phyloP scores from a whole-genome alignment of 306 rosid species.

The Neltuma alba region DNA sequence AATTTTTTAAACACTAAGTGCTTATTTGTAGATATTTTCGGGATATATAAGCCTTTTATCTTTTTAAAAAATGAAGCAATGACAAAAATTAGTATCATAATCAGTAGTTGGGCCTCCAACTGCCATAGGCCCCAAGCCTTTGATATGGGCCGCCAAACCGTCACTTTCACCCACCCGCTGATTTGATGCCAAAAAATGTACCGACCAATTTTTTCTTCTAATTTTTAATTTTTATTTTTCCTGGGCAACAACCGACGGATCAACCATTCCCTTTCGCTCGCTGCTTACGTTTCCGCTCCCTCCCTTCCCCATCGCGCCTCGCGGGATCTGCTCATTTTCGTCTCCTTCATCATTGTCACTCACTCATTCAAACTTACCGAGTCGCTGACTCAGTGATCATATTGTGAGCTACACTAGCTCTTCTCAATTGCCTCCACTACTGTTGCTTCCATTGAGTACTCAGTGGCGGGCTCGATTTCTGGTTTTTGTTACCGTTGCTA shows the following conservation, averaged over 20 bases:
- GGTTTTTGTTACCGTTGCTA: background rate
- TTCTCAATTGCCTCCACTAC: background rate
- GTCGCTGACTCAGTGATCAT: constrained; percentile 15
- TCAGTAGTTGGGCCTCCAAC: constrained; percentile 36
- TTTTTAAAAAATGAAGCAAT: too few relatives aligned
- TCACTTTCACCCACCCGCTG: constrained; percentile 49
- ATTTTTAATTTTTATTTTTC: background rate
- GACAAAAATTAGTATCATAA: too few relatives aligned
- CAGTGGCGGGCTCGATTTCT: constrained; percentile 9
- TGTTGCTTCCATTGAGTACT: background rate
- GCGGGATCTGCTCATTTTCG: background rate
- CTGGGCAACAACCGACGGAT: background rate
- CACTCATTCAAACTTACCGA: constrained; percentile 9
- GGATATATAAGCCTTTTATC: too few relatives aligned
- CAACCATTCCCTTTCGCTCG: background rate
- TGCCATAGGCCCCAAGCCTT: background rate
- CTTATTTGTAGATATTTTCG: too few relatives aligned
- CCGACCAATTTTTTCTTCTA: constrained; percentile 29
- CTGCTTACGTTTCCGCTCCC: background rate
- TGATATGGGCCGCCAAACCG: constrained; percentile 22
- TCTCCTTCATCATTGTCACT: background rate
- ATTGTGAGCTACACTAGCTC: background rate
- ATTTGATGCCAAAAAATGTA: background rate
- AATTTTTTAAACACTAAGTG: too few relatives aligned
- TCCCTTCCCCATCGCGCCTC: background rate